Conservation (phyloP, 2,329 filamentous ascomycete species). For the Fragosphaeria purpurea region DNA sequence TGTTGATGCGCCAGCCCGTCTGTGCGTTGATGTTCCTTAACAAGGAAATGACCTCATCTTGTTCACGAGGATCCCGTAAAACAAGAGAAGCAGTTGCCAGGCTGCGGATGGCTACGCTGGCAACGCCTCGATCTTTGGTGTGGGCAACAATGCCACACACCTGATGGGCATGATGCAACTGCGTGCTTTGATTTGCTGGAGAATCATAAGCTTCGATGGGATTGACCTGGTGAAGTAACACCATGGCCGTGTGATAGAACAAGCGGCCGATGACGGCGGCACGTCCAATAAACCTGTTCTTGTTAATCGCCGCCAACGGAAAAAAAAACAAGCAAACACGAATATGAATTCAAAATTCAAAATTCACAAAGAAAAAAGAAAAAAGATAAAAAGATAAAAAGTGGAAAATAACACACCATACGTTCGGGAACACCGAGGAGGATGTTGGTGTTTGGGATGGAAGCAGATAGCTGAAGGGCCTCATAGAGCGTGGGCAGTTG, state of each 20-base stretch:
- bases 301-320: too few relatives aligned
- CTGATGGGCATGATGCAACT: constrained; percentile 67
- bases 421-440: constrained; percentile 72
- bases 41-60: constrained; percentile 70
- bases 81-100: constrained; percentile 68
- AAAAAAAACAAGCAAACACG: too few relatives aligned
- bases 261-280: constrained; percentile 71
- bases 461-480: constrained; percentile 68
- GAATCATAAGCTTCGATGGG: constrained; percentile 52
- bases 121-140: constrained; percentile 68
- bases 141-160: constrained; percentile 86
- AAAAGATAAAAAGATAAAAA: constrained; percentile 8
- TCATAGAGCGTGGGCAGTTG: constrained; percentile 74
- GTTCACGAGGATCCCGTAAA: constrained; percentile 58
- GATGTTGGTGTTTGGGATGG: constrained; percentile 43
- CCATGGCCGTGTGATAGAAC: constrained; percentile 82
- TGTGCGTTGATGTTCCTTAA: constrained; percentile 65
- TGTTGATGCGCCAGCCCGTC: constrained; percentile 68
- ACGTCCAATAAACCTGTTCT: constrained; percentile 64
- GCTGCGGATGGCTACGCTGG: constrained; percentile 68
- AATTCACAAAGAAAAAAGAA: background rate
- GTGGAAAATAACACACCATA: constrained; percentile 52
- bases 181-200: constrained; percentile 59
- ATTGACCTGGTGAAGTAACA: constrained; percentile 69
- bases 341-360: background rate